These are phyloP conservation scores for Ascochyta koolunga DNA, from an alignment of 2,329 filamentous ascomycete genomes.

Conservation along the genomic window DNA sequence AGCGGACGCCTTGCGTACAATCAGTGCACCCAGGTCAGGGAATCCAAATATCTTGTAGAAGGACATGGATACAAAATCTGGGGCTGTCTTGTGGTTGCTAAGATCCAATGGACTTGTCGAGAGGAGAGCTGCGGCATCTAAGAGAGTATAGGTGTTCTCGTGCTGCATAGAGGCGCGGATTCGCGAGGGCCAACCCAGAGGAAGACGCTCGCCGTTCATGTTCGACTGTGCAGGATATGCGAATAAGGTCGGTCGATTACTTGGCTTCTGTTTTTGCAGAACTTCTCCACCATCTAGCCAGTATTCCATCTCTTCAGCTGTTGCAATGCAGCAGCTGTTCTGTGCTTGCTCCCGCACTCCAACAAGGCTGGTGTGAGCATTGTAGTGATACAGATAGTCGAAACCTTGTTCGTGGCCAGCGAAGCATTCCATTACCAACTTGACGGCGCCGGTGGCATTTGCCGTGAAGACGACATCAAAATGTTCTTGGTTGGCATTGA, in stretches of 20 bases:
- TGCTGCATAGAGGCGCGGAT: slow-evolving; percentile 32
- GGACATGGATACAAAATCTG: slow-evolving; percentile 85
- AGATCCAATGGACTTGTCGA: slow-evolving; percentile 66
- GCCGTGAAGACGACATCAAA: slow-evolving; percentile 93
- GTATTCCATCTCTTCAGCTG: slow-evolving; percentile 65
- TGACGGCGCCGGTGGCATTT: slow-evolving; percentile 89
- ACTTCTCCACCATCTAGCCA: slow-evolving; percentile 60
- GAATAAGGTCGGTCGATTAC: slow-evolving; percentile 56
- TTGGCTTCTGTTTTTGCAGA: slow-evolving; percentile 17
- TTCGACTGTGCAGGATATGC: slow-evolving; percentile 92
- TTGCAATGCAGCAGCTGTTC: slow-evolving; percentile 67
- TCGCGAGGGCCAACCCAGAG: slow-evolving; percentile 62
- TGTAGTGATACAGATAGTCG: slow-evolving; percentile 79
- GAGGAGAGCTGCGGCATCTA: slow-evolving; percentile 72
- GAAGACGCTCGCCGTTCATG: slow-evolving; percentile 79
- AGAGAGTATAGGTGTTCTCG: slow-evolving; percentile 68
- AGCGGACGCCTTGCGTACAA: slow-evolving; percentile 75
- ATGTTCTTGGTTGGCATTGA: slow-evolving; percentile 76
- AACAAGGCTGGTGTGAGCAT: slow-evolving; percentile 85
- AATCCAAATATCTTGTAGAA: slow-evolving; percentile 98
- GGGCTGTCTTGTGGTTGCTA: slow-evolving; percentile 61
- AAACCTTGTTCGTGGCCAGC: slow-evolving; percentile 70
- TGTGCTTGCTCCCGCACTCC: slow-evolving; percentile 74
- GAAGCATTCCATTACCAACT: slow-evolving; percentile 80
- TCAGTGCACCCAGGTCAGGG: slow-evolving; percentile 83